Evolutionary conservation across 2,329 filamentous ascomycete species (phyloP).

Genomic region (Alternaria triticimaculans): DNA sequence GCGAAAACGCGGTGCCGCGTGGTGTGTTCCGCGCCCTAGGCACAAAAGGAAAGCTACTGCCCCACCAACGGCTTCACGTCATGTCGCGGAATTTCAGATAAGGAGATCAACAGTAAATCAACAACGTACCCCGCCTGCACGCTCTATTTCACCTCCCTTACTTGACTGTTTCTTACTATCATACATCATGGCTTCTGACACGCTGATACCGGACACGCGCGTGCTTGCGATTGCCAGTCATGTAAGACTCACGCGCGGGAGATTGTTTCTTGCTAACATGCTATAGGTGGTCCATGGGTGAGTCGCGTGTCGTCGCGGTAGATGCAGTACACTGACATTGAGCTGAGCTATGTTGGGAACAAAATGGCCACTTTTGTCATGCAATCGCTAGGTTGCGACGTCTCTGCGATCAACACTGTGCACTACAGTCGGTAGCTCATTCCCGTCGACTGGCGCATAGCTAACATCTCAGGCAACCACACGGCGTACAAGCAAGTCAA

Average conservation of each 20-base stretch:
- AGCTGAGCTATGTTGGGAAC: slow-evolving; percentile 88
- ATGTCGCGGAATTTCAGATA: slow-evolving; percentile 45
- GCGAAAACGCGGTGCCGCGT: slow-evolving; percentile 25
- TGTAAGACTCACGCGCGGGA: slow-evolving; percentile 65
- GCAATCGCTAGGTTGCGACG: slow-evolving; percentile 92
- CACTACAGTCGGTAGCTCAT: slow-evolving; percentile 78
- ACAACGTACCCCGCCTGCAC: slow-evolving; percentile 10
- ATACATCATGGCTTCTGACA: slow-evolving; percentile 43
- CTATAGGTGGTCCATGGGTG: slow-evolving; percentile 75
- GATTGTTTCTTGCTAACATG: slow-evolving; percentile 32
- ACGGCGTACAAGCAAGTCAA: slow-evolving; percentile 90
- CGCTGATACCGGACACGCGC: slow-evolving; percentile 64
- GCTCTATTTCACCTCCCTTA: background rate
- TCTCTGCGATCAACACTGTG: slow-evolving; percentile 92
- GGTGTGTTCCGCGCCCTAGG: slow-evolving; percentile 25
- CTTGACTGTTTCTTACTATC: slow-evolving; percentile 1
- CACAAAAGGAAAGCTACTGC: slow-evolving; percentile 26
- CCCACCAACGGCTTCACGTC: slow-evolving; percentile 43
- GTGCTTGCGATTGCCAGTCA: slow-evolving; percentile 93
- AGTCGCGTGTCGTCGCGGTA: slow-evolving; percentile 46
- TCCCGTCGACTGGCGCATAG: background rate
- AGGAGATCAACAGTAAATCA: slow-evolving; percentile 38
- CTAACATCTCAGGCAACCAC: slow-evolving; percentile 75
- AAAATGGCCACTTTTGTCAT: slow-evolving; percentile 96
- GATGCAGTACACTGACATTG: slow-evolving; percentile 26